Percentiles rank a stretch among this genome's conserved stretches.
Evolutionary conservation across 257 asterid species (phyloP).

Genomic region (Avicennia marina): DNA sequence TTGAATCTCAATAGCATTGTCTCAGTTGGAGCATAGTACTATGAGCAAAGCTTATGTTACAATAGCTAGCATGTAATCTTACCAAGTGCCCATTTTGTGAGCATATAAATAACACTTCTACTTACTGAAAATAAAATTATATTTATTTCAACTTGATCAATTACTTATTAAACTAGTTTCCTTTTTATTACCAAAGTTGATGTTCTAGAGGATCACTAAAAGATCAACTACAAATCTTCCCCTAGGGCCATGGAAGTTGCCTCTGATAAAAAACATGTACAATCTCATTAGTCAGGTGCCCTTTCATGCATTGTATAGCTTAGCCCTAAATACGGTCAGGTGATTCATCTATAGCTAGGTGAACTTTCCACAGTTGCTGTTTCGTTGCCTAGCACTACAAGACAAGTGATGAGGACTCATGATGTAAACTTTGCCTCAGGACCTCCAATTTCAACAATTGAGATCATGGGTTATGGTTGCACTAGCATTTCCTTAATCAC

Average conservation of each 20-base stretch:
- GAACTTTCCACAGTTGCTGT: slow-evolving; percentile 21
- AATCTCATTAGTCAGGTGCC: slow-evolving; percentile 23
- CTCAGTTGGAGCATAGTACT: too few species aligned
- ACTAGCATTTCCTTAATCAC: slow-evolving; percentile 22
- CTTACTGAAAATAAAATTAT: too few species aligned
- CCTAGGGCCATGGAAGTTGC: slow-evolving; percentile 33
- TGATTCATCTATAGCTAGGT: slow-evolving; percentile 36
- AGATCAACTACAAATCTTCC: slow-evolving; percentile 13
- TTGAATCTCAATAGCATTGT: too few species aligned
- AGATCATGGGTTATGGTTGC: slow-evolving; percentile 19
- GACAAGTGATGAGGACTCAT: slow-evolving; percentile 30
- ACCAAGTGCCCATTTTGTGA: too few species aligned
- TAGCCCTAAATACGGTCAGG: slow-evolving; percentile 32
- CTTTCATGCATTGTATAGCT: slow-evolving; percentile 17
- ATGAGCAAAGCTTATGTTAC: too few species aligned
- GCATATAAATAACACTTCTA: too few species aligned
- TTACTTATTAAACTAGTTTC: too few species aligned
- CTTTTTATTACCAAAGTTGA: too few species aligned
- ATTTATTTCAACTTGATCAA: too few species aligned
- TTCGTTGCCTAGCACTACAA: slow-evolving; percentile 30
- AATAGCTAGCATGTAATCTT: too few species aligned
- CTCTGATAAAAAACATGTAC: slow-evolving; percentile 33
- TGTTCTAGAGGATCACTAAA: slow-evolving; percentile 6
- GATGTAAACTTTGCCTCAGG: slow-evolving; percentile 29
- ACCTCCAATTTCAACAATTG: slow-evolving; percentile 22